Evolutionary conservation across 2,329 filamentous ascomycete genomes (phyloP).

Genomic region (Colletotrichum orchidophilum): DNA sequence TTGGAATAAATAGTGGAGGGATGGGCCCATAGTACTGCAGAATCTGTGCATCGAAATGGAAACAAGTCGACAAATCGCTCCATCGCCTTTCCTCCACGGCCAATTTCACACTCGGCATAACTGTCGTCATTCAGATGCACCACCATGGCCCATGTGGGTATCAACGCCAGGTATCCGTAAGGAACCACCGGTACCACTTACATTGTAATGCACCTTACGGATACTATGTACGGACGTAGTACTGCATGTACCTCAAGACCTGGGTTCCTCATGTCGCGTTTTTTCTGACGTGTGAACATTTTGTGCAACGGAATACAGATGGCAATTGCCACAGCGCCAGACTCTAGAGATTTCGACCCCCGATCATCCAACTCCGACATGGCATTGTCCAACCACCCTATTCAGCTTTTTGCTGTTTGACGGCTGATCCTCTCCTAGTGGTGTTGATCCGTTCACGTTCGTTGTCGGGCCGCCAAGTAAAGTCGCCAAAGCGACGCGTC

Average conservation of each 20-base stretch:
- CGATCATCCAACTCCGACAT: neutral
- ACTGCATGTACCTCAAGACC: neutral
- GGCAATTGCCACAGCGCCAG: neutral
- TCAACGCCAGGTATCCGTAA: too few species aligned
- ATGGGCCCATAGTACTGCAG: neutral
- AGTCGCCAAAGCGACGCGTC: neutral
- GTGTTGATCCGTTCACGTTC: neutral
- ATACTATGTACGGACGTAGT: too few species aligned
- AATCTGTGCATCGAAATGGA: neutral
- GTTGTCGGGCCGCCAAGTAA: neutral
- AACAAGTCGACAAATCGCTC: constrained; percentile 5
- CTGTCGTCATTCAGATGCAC: neutral
- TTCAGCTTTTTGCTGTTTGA: neutral
- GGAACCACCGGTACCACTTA: too few species aligned
- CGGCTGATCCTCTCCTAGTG: neutral
- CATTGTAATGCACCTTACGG: too few species aligned
- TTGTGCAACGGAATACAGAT: neutral
- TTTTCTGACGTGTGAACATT: neutral
- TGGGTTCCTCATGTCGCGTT: neutral
- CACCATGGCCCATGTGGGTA: neutral
- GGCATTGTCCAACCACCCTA: neutral
- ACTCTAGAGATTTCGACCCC: neutral
- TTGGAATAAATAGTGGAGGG: neutral
- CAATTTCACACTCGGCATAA: neutral
- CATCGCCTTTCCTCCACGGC: neutral